Evolutionary conservation across 148 eudicot species (phyloP).

Genomic region (Suaeda aralocaspica): DNA sequence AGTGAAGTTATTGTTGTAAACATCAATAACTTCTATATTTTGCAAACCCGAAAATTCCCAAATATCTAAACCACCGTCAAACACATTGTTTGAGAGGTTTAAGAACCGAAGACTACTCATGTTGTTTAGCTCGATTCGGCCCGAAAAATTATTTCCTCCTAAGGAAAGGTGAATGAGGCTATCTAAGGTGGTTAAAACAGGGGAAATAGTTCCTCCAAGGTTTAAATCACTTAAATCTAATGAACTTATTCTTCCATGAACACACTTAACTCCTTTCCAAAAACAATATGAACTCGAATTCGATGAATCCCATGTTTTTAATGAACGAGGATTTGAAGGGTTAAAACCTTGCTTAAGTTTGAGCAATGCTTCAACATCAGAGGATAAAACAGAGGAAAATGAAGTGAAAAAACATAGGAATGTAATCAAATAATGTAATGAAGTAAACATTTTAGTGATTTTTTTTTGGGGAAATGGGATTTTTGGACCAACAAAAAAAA

Average conservation of each 20-base stretch:
- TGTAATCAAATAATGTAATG: slow-evolving; percentile 9
- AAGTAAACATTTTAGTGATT: slow-evolving; percentile 19
- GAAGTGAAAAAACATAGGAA: slow-evolving; percentile 33
- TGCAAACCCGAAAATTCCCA: slow-evolving; percentile 50
- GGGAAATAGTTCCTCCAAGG: slow-evolving; percentile 66
- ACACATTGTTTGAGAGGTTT: slow-evolving; percentile 71
- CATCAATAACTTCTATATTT: slow-evolving; percentile 61
- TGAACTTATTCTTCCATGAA: slow-evolving; percentile 51
- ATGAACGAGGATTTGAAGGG: slow-evolving; percentile 18
- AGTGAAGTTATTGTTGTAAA: slow-evolving; percentile 71
- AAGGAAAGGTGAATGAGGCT: slow-evolving; percentile 51
- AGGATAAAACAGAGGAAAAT: slow-evolving; percentile 35
- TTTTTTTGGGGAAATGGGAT: not conserved
- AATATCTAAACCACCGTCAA: slow-evolving; percentile 42
- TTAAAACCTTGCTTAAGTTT: slow-evolving; percentile 58
- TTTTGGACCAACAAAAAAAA: not conserved
- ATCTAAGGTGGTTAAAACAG: slow-evolving; percentile 45
- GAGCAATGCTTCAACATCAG: slow-evolving; percentile 58
- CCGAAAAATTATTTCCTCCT: slow-evolving; percentile 85
- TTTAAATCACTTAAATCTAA: slow-evolving; percentile 61
- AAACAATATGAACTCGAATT: slow-evolving; percentile 63
- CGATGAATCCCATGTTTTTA: slow-evolving; percentile 51
- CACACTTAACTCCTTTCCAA: slow-evolving; percentile 78
- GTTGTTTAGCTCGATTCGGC: slow-evolving; percentile 38
- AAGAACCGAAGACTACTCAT: slow-evolving; percentile 45